These are phyloP conservation scores for Rhodotorula diobovata DNA, from an alignment of 768 basidiomycete species.

Conservation along the genomic window DNA sequence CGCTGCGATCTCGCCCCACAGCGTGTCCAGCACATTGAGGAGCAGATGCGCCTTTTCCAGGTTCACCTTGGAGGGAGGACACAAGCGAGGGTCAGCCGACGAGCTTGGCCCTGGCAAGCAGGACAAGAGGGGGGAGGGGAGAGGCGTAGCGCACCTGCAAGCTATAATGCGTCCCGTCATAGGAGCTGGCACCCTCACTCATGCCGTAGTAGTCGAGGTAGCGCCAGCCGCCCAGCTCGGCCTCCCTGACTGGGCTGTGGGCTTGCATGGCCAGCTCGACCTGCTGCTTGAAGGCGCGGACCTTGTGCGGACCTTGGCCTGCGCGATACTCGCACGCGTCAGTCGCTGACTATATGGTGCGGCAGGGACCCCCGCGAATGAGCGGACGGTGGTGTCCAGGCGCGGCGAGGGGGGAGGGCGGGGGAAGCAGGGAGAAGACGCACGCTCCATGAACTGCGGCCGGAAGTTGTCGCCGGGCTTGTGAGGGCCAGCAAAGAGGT, in stretches of 20 bases:
- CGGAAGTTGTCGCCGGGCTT: background rate
- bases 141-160: background rate
- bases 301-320: background rate
- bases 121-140: background rate
- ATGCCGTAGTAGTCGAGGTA: slow-evolving; percentile 5
- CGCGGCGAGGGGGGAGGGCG: too few species aligned
- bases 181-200: background rate
- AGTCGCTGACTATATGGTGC: too few species aligned
- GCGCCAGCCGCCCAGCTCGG: background rate
- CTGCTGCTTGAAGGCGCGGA: background rate
- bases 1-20: slow-evolving; percentile 4
- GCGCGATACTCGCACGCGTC: too few species aligned
- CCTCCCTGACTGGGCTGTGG: background rate
- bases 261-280: background rate
- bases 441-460: background rate
- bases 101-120: background rate
- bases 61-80: background rate
- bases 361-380: too few species aligned
- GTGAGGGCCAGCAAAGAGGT: slow-evolving; percentile 9
- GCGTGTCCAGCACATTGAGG: slow-evolving; percentile 13
- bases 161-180: slow-evolving; percentile 7
- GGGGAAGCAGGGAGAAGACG: too few species aligned
- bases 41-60: slow-evolving; percentile 17
- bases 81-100: too few species aligned
- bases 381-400: too few species aligned